phyloP scores from a whole-genome alignment of 495 filamentous ascomycete species.

The Penicillium daleae region DNA sequence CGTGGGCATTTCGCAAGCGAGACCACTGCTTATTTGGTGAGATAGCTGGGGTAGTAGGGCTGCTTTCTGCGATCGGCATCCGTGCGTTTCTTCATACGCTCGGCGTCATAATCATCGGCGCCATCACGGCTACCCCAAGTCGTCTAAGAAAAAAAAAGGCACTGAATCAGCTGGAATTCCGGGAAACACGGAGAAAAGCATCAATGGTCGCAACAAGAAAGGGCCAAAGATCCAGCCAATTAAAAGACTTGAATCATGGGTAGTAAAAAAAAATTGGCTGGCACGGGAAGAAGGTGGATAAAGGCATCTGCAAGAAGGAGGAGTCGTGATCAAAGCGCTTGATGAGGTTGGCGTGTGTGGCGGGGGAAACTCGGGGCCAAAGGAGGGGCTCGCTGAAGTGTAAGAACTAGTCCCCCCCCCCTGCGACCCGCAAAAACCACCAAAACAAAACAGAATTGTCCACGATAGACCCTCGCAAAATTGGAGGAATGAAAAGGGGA shows the following conservation, averaged over 20 bases:
- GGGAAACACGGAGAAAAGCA: not conserved
- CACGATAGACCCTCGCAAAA: conserved; percentile 5
- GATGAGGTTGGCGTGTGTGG: conserved; percentile 27
- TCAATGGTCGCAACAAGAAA: not conserved
- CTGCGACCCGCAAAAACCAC: not conserved
- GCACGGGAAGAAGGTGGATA: conserved; percentile 30
- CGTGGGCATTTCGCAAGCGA: conserved; percentile 1
- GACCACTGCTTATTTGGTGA: conserved; percentile 30
- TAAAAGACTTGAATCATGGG: not conserved
- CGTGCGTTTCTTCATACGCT: conserved; percentile 57
- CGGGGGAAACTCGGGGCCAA: conserved; percentile 13
- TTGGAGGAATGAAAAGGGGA: conserved; percentile 11
- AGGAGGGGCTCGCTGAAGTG: conserved; percentile 21
- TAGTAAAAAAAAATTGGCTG: conserved; percentile 11
- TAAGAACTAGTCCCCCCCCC: not conserved
- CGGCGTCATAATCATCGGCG: conserved; percentile 59
- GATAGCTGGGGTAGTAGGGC: conserved; percentile 37
- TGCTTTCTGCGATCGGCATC: conserved; percentile 46
- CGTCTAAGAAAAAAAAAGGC: conserved; percentile 40
- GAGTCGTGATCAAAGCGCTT: conserved; percentile 36
- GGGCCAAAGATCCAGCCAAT: conserved; percentile 4
- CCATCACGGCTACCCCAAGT: conserved; percentile 63
- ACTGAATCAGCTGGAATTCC: conserved; percentile 18
- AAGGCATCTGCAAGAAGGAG: conserved; percentile 30
- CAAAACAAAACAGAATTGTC: not conserved